phyloP scores from a whole-genome alignment of 768 basidiomycete genomes.

The Boletus eberwhitei region DNA sequence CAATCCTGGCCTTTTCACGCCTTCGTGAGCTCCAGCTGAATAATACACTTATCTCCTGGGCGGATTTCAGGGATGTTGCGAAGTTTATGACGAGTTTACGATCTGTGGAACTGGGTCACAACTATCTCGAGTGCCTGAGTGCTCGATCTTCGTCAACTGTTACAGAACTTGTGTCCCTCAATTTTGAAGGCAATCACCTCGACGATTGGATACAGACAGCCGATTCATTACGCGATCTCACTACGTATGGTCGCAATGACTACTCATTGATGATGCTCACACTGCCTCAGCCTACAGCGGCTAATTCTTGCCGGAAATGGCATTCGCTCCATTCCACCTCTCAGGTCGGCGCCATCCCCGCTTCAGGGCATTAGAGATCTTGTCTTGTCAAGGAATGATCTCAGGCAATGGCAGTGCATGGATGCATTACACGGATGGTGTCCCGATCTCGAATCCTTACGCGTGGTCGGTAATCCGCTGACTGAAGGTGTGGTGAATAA shows the following conservation, averaged over 20 bases:
- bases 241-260: constrained; percentile 36
- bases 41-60: constrained; percentile 69
- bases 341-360: constrained; percentile 13
- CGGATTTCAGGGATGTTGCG: constrained; percentile 53
- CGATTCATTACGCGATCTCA: constrained; percentile 41
- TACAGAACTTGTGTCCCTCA: constrained; percentile 47
- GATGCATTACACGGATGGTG: constrained; percentile 69
- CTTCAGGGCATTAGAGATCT: constrained; percentile 50
- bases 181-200: constrained; percentile 69
- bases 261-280: constrained; percentile 6
- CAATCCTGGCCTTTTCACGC: constrained; percentile 43
- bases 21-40: constrained; percentile 73
- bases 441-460: constrained; percentile 59
- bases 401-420: constrained; percentile 58
- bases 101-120: constrained; percentile 69
- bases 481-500: constrained; percentile 43
- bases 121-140: constrained; percentile 43
- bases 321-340: constrained; percentile 46
- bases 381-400: constrained; percentile 57
- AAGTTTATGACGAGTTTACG: constrained; percentile 51
- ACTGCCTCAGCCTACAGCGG: constrained; percentile 47
- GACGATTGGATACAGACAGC: constrained; percentile 53
- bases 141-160: constrained; percentile 7
- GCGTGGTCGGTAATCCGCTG: constrained; percentile 63
- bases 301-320: constrained; percentile 65